A percentile compares a stretch with the other conserved stretches of the same genome.
phyloP scores from a whole-genome alignment of 345 rosid genomes.

The Dipteronia sinensis region DNA sequence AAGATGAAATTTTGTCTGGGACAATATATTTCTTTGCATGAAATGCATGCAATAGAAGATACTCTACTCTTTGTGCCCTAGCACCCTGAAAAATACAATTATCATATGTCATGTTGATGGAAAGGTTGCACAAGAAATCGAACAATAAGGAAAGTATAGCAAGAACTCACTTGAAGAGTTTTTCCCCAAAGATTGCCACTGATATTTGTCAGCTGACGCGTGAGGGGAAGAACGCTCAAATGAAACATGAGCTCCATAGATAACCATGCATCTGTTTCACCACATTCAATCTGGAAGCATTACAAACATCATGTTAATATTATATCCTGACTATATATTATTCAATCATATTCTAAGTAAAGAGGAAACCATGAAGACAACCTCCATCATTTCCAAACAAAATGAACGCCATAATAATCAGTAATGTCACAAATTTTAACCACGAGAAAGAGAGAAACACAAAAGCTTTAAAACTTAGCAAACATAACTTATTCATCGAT shows the following conservation, averaged over 20 bases:
- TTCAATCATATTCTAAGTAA: neutral
- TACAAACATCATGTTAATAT: conserved; percentile 19
- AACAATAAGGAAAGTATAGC: neutral
- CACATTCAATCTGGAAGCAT: conserved; percentile 78
- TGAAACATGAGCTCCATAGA: conserved; percentile 99
- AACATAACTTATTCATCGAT: neutral
- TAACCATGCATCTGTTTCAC: conserved; percentile 98
- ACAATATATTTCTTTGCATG: conserved; percentile 88
- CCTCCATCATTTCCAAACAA: neutral
- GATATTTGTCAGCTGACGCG: conserved; percentile 95
- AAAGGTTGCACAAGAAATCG: conserved; percentile 10
- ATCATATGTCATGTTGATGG: neutral
- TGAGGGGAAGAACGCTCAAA: conserved; percentile 94
- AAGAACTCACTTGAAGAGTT: conserved; percentile 84
- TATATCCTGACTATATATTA: neutral
- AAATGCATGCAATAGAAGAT: conserved; percentile 89
- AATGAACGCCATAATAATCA: neutral
- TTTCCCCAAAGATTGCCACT: conserved; percentile 99
- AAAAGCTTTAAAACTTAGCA: neutral
- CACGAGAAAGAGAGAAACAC: neutral
- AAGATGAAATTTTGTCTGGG: conserved; percentile 77
- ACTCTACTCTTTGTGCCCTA: conserved; percentile 96
- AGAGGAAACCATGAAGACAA: neutral
- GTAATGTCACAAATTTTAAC: neutral
- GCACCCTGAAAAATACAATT: conserved; percentile 67